These are phyloP conservation scores for Pseudopyrenochaeta lycopersici DNA, from an alignment of 2,329 filamentous ascomycete genomes.

Conservation along the genomic window DNA sequence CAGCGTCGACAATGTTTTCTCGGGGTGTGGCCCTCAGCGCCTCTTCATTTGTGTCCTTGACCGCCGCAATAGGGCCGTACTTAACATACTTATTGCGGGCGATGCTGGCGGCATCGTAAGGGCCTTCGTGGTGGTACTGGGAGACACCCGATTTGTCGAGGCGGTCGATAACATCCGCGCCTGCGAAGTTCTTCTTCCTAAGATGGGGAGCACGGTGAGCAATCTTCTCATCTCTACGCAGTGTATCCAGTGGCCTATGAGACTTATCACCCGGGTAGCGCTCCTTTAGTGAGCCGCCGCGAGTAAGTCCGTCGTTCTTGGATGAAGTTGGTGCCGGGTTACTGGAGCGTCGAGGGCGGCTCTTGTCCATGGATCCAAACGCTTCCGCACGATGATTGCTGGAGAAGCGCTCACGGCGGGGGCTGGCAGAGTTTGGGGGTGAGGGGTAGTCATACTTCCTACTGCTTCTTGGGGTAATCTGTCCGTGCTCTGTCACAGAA, in stretches of 20 bases:
- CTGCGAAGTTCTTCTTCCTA: conserved; percentile 70
- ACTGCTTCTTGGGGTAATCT: conserved; percentile 29
- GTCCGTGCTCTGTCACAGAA: conserved; percentile 22
- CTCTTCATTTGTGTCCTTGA: conserved; percentile 75
- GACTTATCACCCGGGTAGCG: conserved; percentile 72
- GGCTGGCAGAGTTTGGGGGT: conserved; percentile 65
- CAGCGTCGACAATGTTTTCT: conserved; percentile 78
- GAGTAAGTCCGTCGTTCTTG: conserved; percentile 37
- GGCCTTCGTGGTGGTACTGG: conserved; percentile 87
- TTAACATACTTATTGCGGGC: conserved; percentile 73
- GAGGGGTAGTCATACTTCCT: conserved; percentile 55
- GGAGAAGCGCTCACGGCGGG: conserved; percentile 53
- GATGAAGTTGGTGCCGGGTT: conserved; percentile 35
- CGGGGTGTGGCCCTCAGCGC: conserved; percentile 81
- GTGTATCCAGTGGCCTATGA: conserved; percentile 72
- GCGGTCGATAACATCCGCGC: conserved; percentile 80
- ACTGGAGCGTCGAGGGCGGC: conserved; percentile 45
- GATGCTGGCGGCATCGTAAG: conserved; percentile 83
- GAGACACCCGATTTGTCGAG: conserved; percentile 74
- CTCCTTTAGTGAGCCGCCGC: conserved; percentile 64
- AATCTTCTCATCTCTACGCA: conserved; percentile 68
- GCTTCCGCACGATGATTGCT: conserved; percentile 42
- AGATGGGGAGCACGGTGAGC: conserved; percentile 74
- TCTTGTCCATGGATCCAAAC: conserved; percentile 39
- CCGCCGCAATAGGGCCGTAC: conserved; percentile 77